A percentile compares a stretch with the other conserved stretches of the same genome.
These are phyloP conservation scores for Rubia balearica DNA, from an alignment of 305 asterid genomes.

Conservation along the genomic window DNA sequence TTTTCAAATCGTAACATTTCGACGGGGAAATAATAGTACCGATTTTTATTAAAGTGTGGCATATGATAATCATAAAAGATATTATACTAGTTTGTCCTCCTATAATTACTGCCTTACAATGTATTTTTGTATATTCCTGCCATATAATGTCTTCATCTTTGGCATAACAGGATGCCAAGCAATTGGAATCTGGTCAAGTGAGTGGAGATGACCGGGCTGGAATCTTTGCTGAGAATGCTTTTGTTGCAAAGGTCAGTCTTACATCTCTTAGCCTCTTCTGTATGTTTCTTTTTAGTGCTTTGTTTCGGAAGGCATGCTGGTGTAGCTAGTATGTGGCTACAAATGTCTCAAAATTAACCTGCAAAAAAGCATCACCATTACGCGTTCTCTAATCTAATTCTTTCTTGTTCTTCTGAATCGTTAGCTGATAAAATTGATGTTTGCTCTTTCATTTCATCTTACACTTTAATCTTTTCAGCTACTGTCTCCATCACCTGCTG, in stretches of 20 bases:
- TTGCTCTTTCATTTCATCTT: background rate
- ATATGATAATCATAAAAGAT: background rate
- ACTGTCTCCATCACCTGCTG: constrained; percentile 30
- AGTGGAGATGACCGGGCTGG: constrained; percentile 11
- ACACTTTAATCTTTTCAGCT: constrained; percentile 31
- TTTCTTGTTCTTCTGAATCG: background rate
- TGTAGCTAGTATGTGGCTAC: background rate
- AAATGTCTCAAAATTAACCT: background rate
- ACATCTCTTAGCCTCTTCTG: background rate
- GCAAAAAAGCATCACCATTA: background rate
- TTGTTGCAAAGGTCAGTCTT: constrained; percentile 29
- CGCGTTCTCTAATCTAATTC: background rate
- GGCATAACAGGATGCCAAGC: constrained; percentile 25
- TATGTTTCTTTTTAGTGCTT: background rate
- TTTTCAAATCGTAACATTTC: background rate
- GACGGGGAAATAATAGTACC: background rate
- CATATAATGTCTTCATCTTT: constrained; percentile 9
- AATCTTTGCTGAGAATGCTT: constrained; percentile 28
- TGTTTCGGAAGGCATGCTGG: background rate
- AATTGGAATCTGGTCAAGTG: constrained; percentile 19
- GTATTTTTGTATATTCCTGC: background rate
- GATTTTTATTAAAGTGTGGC: background rate
- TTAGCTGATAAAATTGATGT: background rate
- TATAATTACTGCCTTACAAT: background rate
- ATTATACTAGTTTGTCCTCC: background rate